These are phyloP conservation scores for Penicillium olsonii DNA, from an alignment of 2,329 filamentous ascomycete species.

Conservation along the genomic window DNA sequence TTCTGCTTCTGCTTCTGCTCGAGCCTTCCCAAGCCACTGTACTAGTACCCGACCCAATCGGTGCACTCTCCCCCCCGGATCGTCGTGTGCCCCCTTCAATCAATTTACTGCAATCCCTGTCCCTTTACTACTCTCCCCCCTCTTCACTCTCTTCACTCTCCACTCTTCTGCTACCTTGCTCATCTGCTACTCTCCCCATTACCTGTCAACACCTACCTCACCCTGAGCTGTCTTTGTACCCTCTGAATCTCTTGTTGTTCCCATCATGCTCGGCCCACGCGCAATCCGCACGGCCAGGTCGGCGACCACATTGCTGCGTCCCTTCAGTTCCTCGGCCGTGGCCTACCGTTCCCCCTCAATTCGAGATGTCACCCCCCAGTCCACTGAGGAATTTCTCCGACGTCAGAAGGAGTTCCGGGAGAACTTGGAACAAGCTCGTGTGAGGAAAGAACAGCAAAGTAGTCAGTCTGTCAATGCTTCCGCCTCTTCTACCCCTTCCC, in stretches of 20 bases:
- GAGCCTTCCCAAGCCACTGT: neutral
- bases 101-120: slow-evolving; percentile 2
- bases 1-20: neutral
- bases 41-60: slow-evolving; percentile 1
- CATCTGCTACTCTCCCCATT: slow-evolving; percentile 4
- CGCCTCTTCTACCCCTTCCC: slow-evolving; percentile 40
- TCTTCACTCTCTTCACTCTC: slow-evolving; percentile 7
- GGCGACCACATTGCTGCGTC: slow-evolving; percentile 53
- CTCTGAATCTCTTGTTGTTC: slow-evolving; percentile 8
- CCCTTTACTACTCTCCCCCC: slow-evolving; percentile 6
- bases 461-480: slow-evolving; percentile 66
- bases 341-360: slow-evolving; percentile 68
- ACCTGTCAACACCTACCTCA: slow-evolving; percentile 8
- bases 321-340: slow-evolving; percentile 59
- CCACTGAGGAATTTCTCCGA: slow-evolving; percentile 73
- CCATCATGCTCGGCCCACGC: slow-evolving; percentile 48
- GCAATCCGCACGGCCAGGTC: slow-evolving; percentile 54
- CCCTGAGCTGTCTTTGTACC: neutral
- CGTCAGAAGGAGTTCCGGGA: slow-evolving; percentile 87
- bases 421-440: slow-evolving; percentile 73
- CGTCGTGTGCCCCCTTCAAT: slow-evolving; percentile 9
- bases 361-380: slow-evolving; percentile 76
- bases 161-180: no score
- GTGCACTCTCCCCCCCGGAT: slow-evolving; percentile 9
- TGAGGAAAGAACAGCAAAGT: slow-evolving; percentile 76